Conservation (phyloP, 768 basidiomycete species). For the Tulasnella sp. region DNA sequence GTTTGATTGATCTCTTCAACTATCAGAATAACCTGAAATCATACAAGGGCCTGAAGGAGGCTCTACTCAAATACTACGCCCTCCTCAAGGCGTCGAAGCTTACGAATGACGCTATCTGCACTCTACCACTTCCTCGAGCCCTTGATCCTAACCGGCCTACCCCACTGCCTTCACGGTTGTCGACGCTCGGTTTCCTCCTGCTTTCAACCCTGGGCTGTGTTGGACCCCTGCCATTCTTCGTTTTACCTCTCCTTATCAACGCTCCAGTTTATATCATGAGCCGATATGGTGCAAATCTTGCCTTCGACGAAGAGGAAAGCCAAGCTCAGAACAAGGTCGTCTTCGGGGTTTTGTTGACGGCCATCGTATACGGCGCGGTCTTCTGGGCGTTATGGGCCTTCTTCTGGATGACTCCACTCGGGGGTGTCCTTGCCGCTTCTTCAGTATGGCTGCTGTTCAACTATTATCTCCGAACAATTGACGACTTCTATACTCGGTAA, state of each 20-base stretch:
- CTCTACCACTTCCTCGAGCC: conserved; percentile 79
- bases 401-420: conserved; percentile 72
- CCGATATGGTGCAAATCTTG: conserved; percentile 70
- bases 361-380: conserved; percentile 77
- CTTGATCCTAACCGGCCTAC: conserved; percentile 61
- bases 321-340: conserved; percentile 96
- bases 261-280: conserved; percentile 76
- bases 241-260: conserved; percentile 50
- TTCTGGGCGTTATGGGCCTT: conserved; percentile 88
- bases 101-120: conserved; percentile 81
- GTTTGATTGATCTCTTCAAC: conserved; percentile 86
- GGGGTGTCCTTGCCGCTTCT: conserved; percentile 68
- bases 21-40: conserved; percentile 64
- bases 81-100: conserved; percentile 79
- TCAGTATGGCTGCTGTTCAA: conserved; percentile 76
- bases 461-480: conserved; percentile 86
- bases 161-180: conserved; percentile 79
- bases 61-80: conserved; percentile 86
- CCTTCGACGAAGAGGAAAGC: conserved; percentile 87
- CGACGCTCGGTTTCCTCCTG: conserved; percentile 75
- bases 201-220: conserved; percentile 74
- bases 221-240: conserved; percentile 70
- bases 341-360: conserved; percentile 73
- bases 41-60: conserved; percentile 62
- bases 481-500: conserved; percentile 84